These are phyloP conservation scores for Ustilago sp. DNA, from an alignment of 1,284 basidiomycete species.

Conservation along the genomic window DNA sequence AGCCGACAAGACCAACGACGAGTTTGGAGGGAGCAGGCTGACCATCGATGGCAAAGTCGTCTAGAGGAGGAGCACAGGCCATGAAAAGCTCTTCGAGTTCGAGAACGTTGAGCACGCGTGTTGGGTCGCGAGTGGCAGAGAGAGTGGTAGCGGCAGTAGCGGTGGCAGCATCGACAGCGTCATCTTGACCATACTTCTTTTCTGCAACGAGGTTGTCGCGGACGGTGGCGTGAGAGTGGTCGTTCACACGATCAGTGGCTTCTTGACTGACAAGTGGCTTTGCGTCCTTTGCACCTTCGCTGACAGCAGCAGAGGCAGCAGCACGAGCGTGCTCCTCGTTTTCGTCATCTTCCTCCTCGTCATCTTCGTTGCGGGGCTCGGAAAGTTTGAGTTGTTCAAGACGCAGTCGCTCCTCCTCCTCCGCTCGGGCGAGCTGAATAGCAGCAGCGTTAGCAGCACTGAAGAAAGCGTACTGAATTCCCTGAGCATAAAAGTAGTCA, in stretches of 20 bases:
- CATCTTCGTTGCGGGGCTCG: conserved; percentile 58
- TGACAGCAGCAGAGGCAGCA: conserved; percentile 40
- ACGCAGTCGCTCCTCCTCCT: conserved; percentile 73
- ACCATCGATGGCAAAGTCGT: conserved; percentile 70
- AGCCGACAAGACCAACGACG: conserved; percentile 77
- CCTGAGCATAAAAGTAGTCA: conserved; percentile 87
- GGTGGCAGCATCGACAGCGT: conserved; percentile 59
- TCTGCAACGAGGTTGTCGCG: conserved; percentile 40
- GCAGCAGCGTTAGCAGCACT: conserved; percentile 91
- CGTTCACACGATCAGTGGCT: conserved; percentile 35
- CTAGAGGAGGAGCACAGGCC: conserved; percentile 80
- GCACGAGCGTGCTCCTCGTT: conserved; percentile 64
- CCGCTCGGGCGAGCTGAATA: conserved; percentile 73
- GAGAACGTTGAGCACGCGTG: conserved; percentile 83
- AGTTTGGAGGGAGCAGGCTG: conserved; percentile 71
- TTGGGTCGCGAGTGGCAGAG: conserved; percentile 74
- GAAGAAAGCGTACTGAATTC: conserved; percentile 91
- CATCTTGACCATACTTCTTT: conserved; percentile 30
- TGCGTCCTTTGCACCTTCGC: conserved; percentile 40
- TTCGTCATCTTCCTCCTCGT: conserved; percentile 64
- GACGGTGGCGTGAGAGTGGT: conserved; percentile 33
- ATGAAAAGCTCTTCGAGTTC: conserved; percentile 91
- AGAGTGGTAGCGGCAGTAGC: conserved; percentile 64
- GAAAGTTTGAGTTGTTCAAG: conserved; percentile 63
- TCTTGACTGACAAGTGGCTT: conserved; percentile 53